Base-by-base conservation (phyloP, 768 basidiomycete genomes). In the Hysterangium stoloniferum region DNA sequence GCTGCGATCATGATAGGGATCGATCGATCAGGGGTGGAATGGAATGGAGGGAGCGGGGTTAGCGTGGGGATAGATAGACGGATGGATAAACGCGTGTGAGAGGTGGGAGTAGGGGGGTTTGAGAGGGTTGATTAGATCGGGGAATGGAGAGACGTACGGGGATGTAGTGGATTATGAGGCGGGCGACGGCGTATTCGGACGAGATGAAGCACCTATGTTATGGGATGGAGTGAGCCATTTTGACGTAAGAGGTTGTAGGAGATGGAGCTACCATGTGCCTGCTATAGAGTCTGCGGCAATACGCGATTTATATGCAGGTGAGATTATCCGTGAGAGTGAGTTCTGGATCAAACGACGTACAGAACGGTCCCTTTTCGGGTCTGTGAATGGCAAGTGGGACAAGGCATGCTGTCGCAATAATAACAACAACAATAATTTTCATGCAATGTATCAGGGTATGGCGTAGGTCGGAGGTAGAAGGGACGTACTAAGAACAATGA, bases 141-240 rank as follows among this genome's bases (percentile, higher is more conserved):
- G 22, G 22, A 41, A 17, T 13, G 22, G 12, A 38, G n/a, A 22
- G 9, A 11, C 47, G 27, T 27, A 50, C 48, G 20, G 48, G 48
- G 28, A 50, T 34, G 27, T 50, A 50, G 27, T 50, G 48, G 19
- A 50, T 31, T 11, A 38, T 27, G 8, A 50, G 28, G 4, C 48
- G 36, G 5, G 25, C 22, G 12, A 50, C 33, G 28, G 37, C 48
- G 17, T 50, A 42, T 41, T 41, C 28, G 1, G 48, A 50, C 4
- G 48, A 41, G 25, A 50, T 50, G 15, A 50, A 50, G 27, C 48
- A 50, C 48, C 48, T 48, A 9, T 37, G 4, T 2, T 8, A 48
- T 12, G 13, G 22, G 17, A 17, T 44, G 22, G 25, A 22, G 9
- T 24, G 19, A 24, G 11, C 9, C 22, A 15, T n/a, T 41, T 11